phyloP scores from a whole-genome alignment of 331 rosid genomes.

The Ulmus americana region DNA sequence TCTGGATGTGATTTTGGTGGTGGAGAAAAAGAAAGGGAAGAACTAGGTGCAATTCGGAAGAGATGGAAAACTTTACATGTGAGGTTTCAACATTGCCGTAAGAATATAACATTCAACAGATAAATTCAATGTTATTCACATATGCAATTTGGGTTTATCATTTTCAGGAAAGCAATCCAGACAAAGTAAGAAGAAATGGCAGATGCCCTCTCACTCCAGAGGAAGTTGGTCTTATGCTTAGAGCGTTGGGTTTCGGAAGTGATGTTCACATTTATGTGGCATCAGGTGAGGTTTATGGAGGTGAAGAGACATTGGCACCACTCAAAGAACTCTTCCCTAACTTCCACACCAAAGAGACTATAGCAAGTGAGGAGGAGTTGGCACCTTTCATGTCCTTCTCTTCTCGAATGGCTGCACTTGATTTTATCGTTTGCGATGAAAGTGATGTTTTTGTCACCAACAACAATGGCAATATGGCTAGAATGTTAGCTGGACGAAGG shows the following conservation, averaged over 20 bases:
- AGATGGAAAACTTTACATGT: conserved; percentile 83
- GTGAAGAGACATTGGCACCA: conserved; percentile 69
- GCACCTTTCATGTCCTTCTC: conserved; percentile 63
- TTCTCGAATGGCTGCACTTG: conserved; percentile 94
- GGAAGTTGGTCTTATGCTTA: conserved; percentile 90
- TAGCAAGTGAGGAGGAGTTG: conserved; percentile 62
- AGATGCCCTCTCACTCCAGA: conserved; percentile 91
- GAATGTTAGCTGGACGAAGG: conserved; percentile 89
- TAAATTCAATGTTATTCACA: not conserved
- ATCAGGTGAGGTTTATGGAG: conserved; percentile 81
- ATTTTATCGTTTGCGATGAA: conserved; percentile 63
- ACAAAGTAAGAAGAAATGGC: conserved; percentile 69
- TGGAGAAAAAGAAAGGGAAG: conserved; percentile 62
- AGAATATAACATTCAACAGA: not conserved
- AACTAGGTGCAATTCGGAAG: conserved; percentile 65
- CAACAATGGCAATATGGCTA: conserved; percentile 93
- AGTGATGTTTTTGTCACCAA: conserved; percentile 78
- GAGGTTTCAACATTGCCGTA: conserved; percentile 29
- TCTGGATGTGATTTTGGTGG: conserved; percentile 96
- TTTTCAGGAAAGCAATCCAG: conserved; percentile 65
- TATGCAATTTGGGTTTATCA: conserved; percentile 17
- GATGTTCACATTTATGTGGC: conserved; percentile 79
- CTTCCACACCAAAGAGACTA: conserved; percentile 67
- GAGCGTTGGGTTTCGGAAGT: conserved; percentile 66
- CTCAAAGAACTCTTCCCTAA: conserved; percentile 70